Conservation (phyloP, 257 asterid species). For the Gynochthodes officinalis region DNA sequence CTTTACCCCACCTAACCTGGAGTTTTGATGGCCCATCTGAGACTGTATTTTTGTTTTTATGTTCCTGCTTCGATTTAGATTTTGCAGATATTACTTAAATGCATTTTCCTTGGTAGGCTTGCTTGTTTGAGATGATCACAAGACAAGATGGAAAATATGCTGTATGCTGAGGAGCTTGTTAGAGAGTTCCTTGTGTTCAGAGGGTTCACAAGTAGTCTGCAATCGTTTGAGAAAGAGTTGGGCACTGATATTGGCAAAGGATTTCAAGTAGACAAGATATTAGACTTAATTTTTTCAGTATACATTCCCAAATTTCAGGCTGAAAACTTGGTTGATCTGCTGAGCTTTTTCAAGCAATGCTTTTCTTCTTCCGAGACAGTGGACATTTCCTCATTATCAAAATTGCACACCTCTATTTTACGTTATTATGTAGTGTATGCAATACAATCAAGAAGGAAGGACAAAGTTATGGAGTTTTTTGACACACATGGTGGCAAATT, state of each 20-base stretch:
- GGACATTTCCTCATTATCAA: slow-evolving; percentile 41
- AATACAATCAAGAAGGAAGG: slow-evolving; percentile 61
- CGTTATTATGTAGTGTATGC: slow-evolving; percentile 74
- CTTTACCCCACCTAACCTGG: not conserved
- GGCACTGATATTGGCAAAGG: slow-evolving; percentile 81
- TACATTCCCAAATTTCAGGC: slow-evolving; percentile 81
- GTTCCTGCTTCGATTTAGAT: not conserved
- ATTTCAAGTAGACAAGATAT: slow-evolving; percentile 76
- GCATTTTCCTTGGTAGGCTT: not conserved
- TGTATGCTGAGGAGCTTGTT: slow-evolving; percentile 80
- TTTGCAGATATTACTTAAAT: not conserved
- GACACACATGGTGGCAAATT: slow-evolving; percentile 58
- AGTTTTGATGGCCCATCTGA: not conserved
- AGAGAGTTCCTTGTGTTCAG: slow-evolving; percentile 82
- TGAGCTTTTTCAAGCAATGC: slow-evolving; percentile 62
- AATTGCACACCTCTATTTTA: slow-evolving; percentile 58
- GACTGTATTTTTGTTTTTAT: not conserved
- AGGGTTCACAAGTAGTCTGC: slow-evolving; percentile 78
- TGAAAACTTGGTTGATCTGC: slow-evolving; percentile 60
- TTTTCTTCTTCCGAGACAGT: slow-evolving; percentile 55
- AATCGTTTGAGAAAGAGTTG: slow-evolving; percentile 76
- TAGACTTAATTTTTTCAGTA: slow-evolving; percentile 72
- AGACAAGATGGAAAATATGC: slow-evolving; percentile 63
- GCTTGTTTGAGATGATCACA: slow-evolving; percentile 7
- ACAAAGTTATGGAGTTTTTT: slow-evolving; percentile 72